phyloP scores from a whole-genome alignment of 345 rosid genomes.

The Odontarrhena argentea region DNA sequence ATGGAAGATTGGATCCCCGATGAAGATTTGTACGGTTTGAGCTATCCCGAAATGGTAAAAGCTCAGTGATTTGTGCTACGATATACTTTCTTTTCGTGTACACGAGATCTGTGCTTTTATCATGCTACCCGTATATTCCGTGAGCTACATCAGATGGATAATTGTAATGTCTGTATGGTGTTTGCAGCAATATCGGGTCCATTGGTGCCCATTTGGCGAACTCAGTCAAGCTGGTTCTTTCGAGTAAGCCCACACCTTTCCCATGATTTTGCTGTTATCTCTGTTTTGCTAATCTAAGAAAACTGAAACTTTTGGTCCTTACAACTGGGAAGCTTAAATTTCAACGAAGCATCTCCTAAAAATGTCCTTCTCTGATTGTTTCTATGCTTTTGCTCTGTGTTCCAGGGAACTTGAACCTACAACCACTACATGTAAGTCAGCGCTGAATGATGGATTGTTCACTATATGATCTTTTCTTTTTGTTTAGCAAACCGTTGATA shows the following conservation, averaged over 20 bases:
- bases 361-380: slow-evolving; percentile 28
- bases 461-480: slow-evolving; percentile 23
- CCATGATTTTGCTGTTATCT: slow-evolving; percentile 7
- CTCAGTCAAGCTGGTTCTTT: slow-evolving; percentile 51
- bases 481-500: slow-evolving; percentile 24
- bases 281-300: not conserved
- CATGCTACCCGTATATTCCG: not conserved
- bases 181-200: slow-evolving; percentile 61
- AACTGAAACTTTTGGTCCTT: not conserved
- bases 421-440: slow-evolving; percentile 62
- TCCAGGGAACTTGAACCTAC: slow-evolving; percentile 69
- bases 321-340: not conserved
- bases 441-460: slow-evolving; percentile 10
- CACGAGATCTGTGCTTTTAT: not conserved
- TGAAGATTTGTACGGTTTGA: slow-evolving; percentile 55
- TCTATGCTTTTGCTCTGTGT: slow-evolving; percentile 29
- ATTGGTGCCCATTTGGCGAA: slow-evolving; percentile 72
- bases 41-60: slow-evolving; percentile 63
- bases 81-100: slow-evolving; percentile 12
- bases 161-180: not conserved
- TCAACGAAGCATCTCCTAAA: not conserved
- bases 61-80: not conserved
- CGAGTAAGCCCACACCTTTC: slow-evolving; percentile 52
- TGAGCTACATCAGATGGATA: slow-evolving; percentile 3
- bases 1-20: slow-evolving; percentile 67